Conservation (phyloP, 2,329 filamentous ascomycete genomes). For the Venturia asperata region DNA sequence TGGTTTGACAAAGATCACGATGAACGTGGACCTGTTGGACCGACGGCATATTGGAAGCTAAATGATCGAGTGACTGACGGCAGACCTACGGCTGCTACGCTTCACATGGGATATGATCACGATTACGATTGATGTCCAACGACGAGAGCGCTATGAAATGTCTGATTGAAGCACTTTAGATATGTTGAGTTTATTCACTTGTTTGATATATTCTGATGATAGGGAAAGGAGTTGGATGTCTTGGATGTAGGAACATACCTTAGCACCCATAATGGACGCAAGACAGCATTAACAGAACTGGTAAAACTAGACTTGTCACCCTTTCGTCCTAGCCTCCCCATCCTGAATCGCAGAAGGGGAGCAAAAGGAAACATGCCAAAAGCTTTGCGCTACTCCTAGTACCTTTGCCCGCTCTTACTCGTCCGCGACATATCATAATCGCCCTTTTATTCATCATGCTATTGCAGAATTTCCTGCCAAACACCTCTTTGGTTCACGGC, state of each 20-base stretch:
- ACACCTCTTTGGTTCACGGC: too few relatives aligned
- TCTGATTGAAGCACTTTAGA: neutral
- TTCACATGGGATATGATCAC: neutral
- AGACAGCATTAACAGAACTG: neutral
- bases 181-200: neutral
- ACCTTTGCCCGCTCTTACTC: too few relatives aligned
- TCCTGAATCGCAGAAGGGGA: too few relatives aligned
- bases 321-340: neutral
- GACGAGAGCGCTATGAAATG: neutral
- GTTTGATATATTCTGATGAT: neutral
- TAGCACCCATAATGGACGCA: neutral
- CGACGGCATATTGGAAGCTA: constrained; percentile 72
- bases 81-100: neutral
- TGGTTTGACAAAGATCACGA: constrained; percentile 75
- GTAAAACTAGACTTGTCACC: neutral
- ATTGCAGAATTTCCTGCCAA: too few relatives aligned
- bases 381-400: too few relatives aligned
- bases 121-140: neutral
- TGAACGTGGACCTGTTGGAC: constrained; percentile 61
- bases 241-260: neutral
- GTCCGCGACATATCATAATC: too few relatives aligned
- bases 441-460: too few relatives aligned
- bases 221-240: neutral
- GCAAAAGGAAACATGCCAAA: too few relatives aligned
- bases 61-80: constrained; percentile 39